Evolutionary conservation across 129 eudicot genomes (phyloP), one percentile per base, ranked within the genome.

Genomic region (Centrapalus pauciflorus): DNA sequence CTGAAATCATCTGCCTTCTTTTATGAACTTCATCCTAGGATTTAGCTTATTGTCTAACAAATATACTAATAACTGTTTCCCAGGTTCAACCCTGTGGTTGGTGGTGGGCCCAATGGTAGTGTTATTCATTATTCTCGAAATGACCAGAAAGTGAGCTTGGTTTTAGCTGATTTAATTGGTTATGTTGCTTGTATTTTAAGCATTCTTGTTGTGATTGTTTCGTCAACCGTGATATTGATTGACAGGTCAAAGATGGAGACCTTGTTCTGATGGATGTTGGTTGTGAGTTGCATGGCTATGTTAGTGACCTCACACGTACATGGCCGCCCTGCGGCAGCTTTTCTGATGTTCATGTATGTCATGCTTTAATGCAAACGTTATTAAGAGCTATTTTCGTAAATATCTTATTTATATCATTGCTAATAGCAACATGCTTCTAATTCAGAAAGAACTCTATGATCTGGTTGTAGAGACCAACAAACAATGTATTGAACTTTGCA

Each of bases 71-170:
- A 41, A 30, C 21, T 51, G 55, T 70, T 30, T 5, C 66, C 38
- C 77, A 93, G 98, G 74, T 93, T 93, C 46, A 93, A 93, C 72
- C 98, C 98, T 65, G 98, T 93, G 48, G 98, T 93, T 77, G 98
- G 98, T 73, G 96, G 98, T 50, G 98, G 98, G 9, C 81, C 84
- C 14, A 93, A 88, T 78, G 98, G 86, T 20, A 93, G 96, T 65
- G 95, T 93, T 68, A 80, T 93, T 72, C 98, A 93, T 80, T 93
- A 93, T 78, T 87, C 98, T 43, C 85, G 98, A 76, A 93, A 93
- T 74, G 96, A 93, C 78, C 96, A 89, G 67, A 84, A 77, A 71
- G 98, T 93, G 76, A 88, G 92, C 70, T 63, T 32, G 10, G 6
- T 77, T 12, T 56, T 25, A 25, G 46, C 13, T 41, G 50, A 59